phyloP scores from a whole-genome alignment of 345 rosid genomes.

The Cochlearia excelsa region DNA sequence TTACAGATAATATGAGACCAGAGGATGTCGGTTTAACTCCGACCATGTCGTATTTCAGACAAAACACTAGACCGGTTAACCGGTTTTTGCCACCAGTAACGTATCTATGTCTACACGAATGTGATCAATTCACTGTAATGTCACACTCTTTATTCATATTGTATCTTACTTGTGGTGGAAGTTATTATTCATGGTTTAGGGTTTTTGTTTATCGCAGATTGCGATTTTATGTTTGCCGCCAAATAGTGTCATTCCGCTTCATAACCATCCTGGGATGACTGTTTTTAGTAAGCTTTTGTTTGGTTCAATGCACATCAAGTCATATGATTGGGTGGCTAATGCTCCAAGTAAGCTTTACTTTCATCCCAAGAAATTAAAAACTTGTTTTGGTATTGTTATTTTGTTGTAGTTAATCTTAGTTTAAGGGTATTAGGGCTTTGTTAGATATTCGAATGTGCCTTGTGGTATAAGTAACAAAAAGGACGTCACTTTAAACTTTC shows the following conservation, averaged over 20 bases:
- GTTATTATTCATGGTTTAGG: conserved; percentile 22
- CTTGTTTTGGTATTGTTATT: not conserved
- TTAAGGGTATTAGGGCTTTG: conserved; percentile 4
- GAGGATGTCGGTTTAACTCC: conserved; percentile 61
- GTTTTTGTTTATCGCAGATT: conserved; percentile 47
- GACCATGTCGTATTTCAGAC: conserved; percentile 47
- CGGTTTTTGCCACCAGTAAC: conserved; percentile 44
- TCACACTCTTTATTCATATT: not conserved
- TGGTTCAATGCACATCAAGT: conserved; percentile 92
- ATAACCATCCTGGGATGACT: conserved; percentile 96
- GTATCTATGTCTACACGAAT: conserved; percentile 57
- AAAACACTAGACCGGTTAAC: not conserved
- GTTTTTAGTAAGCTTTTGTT: conserved; percentile 92
- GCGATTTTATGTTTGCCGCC: conserved; percentile 95
- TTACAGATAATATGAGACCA: conserved; percentile 55
- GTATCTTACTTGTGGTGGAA: conserved; percentile 17
- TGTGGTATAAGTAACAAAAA: not conserved
- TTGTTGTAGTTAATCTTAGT: not conserved
- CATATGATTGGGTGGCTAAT: conserved; percentile 80
- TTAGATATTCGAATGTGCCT: conserved; percentile 6
- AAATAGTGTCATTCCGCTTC: conserved; percentile 81
- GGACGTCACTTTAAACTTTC: conserved; percentile 1
- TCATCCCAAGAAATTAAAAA: conserved; percentile 12
- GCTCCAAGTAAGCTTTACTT: conserved; percentile 38
- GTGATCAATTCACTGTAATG: conserved; percentile 67